These are phyloP conservation scores for Plicaturopsis crispa DNA, from an alignment of 768 basidiomycete genomes.

Conservation along the genomic window DNA sequence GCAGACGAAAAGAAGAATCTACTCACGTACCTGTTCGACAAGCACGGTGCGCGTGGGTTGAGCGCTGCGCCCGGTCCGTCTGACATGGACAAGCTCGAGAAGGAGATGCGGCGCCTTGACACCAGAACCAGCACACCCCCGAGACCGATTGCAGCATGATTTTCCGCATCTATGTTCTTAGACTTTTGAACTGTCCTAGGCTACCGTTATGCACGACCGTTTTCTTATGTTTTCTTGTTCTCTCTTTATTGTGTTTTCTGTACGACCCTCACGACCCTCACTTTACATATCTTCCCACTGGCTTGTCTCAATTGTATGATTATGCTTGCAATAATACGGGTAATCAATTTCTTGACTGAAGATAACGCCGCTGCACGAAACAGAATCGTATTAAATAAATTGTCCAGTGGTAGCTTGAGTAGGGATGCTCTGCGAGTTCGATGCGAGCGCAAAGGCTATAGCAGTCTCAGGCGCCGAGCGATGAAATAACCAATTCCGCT, in stretches of 20 bases:
- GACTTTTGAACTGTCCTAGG: not conserved
- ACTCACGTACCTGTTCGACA: constrained; percentile 84
- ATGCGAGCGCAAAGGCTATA: no score
- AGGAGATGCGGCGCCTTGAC: constrained; percentile 76
- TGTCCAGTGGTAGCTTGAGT: no score
- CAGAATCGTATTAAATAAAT: no score
- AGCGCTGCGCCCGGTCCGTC: constrained; percentile 26
- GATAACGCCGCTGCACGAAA: no score
- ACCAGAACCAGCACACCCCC: constrained; percentile 72
- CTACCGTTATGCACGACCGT: constrained; percentile 1
- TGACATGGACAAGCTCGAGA: constrained; percentile 65
- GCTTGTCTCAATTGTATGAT: constrained; percentile 1
- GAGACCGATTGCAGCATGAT: constrained; percentile 16
- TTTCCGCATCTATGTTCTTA: constrained; percentile 5
- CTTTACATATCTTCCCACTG: not conserved
- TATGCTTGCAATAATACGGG: no score
- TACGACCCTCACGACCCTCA: not conserved
- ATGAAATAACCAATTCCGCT: constrained; percentile 53
- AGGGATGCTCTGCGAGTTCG: no score
- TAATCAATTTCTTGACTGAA: no score
- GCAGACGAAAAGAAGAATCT: constrained; percentile 90
- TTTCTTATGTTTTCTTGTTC: constrained; percentile 3
- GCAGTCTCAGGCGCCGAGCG: constrained; percentile 26
- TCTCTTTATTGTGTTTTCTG: constrained; percentile 1
- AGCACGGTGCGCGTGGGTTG: constrained; percentile 64